Evolutionary conservation across 441 rosid genomes (phyloP), one percentile per base, ranked within the genome.

Genomic region (Francoa sonchifolia): DNA sequence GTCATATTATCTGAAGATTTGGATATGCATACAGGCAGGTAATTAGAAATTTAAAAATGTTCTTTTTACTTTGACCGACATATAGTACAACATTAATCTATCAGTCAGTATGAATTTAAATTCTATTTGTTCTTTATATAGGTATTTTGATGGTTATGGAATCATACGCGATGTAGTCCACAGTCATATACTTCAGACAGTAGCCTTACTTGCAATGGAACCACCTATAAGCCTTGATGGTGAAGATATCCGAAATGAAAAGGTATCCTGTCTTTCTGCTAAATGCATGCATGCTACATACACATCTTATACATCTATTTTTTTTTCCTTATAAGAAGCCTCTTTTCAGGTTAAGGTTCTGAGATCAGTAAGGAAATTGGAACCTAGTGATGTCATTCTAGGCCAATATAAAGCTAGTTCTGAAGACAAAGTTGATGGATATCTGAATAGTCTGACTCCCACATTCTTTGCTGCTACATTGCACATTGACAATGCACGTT

Each of bases 81-180:
- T n/a, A n/a, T n/a, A n/a, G n/a, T n/a, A n/a, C n/a, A n/a, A n/a
- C n/a, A n/a, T n/a, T n/a, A n/a, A n/a, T n/a, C n/a, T n/a, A n/a
- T 5, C 15, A 39, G 27, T 35, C 23, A 64, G 55, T 26, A 44
- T 19, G 47, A 25, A 42, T 21, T 33, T 22, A 22, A 0, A 27
- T 39, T 16, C 19, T 33, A 19, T 29, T 33, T 18, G 8, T 17
- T 13, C 37, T 29, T 43, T 38, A 1, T 44, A 40, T 59, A 80
- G 93, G 65, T 76, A 76, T 62, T 76, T 68, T 79, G 84, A 81
- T 49, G 87, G 84, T 51, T 82, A 86, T 69, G 87, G 94, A 33
- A 72, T 86, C 54, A 73, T 82, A 47, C 76, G 73, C 12, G 89
- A 78, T 58, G 63, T 85, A 39, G 76, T 85, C 40, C 89, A 81